A percentile compares a stretch with the other conserved stretches of the same genome.
Conservation (phyloP, 768 basidiomycete genomes). For the Boletus rubescentipes region DNA sequence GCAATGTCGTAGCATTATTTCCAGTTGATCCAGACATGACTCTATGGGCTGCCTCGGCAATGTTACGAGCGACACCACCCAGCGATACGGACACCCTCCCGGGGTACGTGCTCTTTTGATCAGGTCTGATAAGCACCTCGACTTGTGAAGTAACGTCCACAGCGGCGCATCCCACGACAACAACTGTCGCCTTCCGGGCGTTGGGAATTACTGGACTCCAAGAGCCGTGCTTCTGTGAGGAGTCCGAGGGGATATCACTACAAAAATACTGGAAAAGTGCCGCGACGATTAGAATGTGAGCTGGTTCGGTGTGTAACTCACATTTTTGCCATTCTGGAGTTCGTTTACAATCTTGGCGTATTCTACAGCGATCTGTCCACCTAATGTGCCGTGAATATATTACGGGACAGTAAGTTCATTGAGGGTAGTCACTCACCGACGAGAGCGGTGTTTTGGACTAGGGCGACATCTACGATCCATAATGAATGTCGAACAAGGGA, state of each 20-base stretch:
- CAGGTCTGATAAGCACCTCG: slow-evolving; percentile 29
- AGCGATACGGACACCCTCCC: slow-evolving; percentile 70
- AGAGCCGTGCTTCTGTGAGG: neutral
- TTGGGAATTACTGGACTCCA: neutral
- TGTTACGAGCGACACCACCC: slow-evolving; percentile 94
- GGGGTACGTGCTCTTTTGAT: slow-evolving; percentile 73
- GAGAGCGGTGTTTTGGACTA: slow-evolving; percentile 85
- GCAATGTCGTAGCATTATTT: slow-evolving; percentile 40
- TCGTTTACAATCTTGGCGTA: slow-evolving; percentile 55
- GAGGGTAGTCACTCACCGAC: slow-evolving; percentile 54
- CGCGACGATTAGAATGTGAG: neutral
- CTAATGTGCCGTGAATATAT: slow-evolving; percentile 36
- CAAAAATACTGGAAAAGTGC: slow-evolving; percentile 12
- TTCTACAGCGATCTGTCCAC: slow-evolving; percentile 75
- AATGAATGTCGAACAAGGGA: slow-evolving; percentile 1
- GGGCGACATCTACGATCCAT: slow-evolving; percentile 65
- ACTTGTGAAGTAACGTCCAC: slow-evolving; percentile 78
- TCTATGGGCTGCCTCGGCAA: slow-evolving; percentile 86
- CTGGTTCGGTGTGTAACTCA: slow-evolving; percentile 8
- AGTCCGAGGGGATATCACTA: neutral
- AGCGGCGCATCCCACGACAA: slow-evolving; percentile 85
- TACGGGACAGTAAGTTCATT: neutral
- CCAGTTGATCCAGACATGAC: slow-evolving; percentile 39
- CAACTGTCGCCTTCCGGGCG: slow-evolving; percentile 43
- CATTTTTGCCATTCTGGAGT: slow-evolving; percentile 15